Evolutionary conservation across 208 protist species (phyloP), one percentile per base, ranked within the genome.

Genomic region (Novymonas esmeraldas): DNA sequence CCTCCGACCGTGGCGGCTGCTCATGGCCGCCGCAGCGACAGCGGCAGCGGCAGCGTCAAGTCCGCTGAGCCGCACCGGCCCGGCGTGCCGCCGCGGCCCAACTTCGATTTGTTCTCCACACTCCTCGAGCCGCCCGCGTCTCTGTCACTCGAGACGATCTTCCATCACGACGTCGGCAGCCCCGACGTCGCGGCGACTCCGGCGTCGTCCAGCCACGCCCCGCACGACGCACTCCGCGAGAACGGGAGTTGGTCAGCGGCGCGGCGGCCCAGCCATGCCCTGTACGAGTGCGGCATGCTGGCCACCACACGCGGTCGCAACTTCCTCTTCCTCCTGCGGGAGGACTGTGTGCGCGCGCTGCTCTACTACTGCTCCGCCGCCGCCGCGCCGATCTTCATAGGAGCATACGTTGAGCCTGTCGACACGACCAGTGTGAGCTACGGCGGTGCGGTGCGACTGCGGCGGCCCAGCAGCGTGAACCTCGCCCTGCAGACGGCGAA

Each of bases 261-360:
- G 7, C 74, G 68, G 9, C 74, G 74, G 5, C 69, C 56, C 14
- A 81, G 76, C 11, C 69, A 68, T 38, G 78, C 79, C 10, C 42
- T 85, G 41, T 79, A 78, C 51, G 75, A 85, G 45, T 73, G 67
- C 24, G 73, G 79, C 51, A 81, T 80, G 70, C 54, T 77, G 33
- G 44, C 64, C 14, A 81, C 64, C 28, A 78, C 68, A 11, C 79
- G 79, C 28, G 79, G 79, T 29, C 79, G 79, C 34, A 63, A 56
- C 44, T 70, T 85, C 33, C 70, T 85, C 1, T 73, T 85, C 38
- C 79, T 70, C 10, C 52, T 81, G 0, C 73, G 71, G 14, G 70
- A 70, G n/a, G 75, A 78, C 55, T 70, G 66, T 63, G 46, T 85
- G 45, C 60, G 36, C 20, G 75, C 75, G 29, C 62, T 85, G 46